These are phyloP conservation scores for Penicillium aurantiogriseum DNA, from an alignment of 2,329 filamentous ascomycete genomes.

Conservation along the genomic window DNA sequence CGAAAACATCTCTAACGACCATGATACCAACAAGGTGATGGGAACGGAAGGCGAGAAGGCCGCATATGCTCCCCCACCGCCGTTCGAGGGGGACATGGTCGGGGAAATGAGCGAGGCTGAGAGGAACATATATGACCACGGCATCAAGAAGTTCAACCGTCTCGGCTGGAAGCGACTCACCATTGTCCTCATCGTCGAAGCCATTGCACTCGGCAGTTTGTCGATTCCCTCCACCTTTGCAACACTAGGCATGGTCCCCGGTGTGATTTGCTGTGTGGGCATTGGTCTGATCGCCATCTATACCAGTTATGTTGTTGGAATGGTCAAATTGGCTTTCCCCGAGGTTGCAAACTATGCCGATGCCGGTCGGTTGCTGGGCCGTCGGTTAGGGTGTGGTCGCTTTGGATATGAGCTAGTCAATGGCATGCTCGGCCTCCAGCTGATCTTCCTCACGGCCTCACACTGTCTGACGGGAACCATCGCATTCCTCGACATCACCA, in stretches of 20 bases:
- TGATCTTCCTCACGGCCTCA: constrained; percentile 45
- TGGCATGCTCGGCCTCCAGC: constrained; percentile 43
- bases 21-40: constrained; percentile 16
- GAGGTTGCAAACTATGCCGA: constrained; percentile 45
- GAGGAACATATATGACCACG: constrained; percentile 10
- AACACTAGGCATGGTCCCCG: constrained; percentile 45
- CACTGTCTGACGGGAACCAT: constrained; percentile 49
- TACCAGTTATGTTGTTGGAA: constrained; percentile 42
- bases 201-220: constrained; percentile 48
- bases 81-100: constrained; percentile 12
- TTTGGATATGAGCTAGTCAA: constrained; percentile 43
- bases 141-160: constrained; percentile 16
- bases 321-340: constrained; percentile 37
- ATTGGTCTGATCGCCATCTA: constrained; percentile 41
- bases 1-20: constrained; percentile 18
- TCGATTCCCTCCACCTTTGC: constrained; percentile 46
- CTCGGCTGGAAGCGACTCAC: constrained; percentile 52
- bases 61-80: constrained; percentile 13
- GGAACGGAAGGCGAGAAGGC: constrained; percentile 17
- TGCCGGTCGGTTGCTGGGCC: constrained; percentile 44
- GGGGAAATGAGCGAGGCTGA: constrained; percentile 16
- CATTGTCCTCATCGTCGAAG: constrained; percentile 50
- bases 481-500: constrained; percentile 43
- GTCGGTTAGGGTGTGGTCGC: constrained; percentile 40
- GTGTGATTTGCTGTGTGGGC: constrained; percentile 44